Percentiles rank a stretch among this genome's conserved stretches.
Conservation (phyloP, 441 rosid genomes). For the Mallotus japonicus region DNA sequence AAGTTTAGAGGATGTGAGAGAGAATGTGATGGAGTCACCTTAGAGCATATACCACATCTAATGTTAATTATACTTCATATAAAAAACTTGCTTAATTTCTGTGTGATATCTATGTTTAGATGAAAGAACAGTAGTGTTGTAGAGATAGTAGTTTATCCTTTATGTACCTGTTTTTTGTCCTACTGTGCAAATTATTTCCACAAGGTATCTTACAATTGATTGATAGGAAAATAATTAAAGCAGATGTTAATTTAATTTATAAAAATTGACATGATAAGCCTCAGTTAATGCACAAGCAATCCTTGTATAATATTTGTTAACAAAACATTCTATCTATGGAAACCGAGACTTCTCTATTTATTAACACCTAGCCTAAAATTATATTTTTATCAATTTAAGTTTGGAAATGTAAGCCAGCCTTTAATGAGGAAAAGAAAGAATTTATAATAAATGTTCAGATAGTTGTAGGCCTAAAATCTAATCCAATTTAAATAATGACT, state of each 20-base stretch:
- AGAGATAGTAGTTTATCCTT: background rate
- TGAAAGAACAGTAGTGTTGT: background rate
- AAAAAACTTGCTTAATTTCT: background rate
- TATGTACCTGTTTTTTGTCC: background rate
- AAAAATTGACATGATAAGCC: background rate
- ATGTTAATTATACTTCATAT: background rate
- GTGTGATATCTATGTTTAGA: background rate
- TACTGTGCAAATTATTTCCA: background rate
- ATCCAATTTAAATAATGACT: background rate
- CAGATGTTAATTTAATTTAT: background rate
- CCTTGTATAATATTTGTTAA: background rate
- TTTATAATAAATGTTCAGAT: constrained; percentile 3
- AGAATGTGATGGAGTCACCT: background rate
- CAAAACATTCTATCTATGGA: background rate
- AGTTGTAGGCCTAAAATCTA: background rate
- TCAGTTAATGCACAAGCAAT: background rate
- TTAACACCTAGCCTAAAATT: background rate
- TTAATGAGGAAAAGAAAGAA: too few species aligned
- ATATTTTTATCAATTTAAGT: background rate
- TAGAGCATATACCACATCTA: background rate
- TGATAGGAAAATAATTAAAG: background rate
- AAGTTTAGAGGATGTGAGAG: background rate
- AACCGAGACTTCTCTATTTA: background rate
- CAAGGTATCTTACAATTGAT: background rate
- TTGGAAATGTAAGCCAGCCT: background rate